Conservation (phyloP, 306 rosid species). For the Calophaca sinica region DNA sequence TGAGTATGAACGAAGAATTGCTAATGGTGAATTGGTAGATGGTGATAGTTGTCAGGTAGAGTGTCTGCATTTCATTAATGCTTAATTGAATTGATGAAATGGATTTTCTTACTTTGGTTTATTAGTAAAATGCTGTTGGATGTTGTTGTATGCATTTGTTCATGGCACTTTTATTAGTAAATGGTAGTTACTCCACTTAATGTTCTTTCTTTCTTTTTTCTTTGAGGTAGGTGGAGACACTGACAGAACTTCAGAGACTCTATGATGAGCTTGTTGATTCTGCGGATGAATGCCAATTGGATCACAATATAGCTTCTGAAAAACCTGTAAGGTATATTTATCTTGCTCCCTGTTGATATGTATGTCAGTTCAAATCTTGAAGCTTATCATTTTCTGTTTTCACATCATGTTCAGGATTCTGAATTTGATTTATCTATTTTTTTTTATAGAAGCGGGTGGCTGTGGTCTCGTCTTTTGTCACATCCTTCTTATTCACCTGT, state of each 20-base stretch:
- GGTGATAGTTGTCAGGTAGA: constrained; percentile 92
- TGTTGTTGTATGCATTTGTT: constrained; percentile 31
- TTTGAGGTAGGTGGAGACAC: constrained; percentile 69
- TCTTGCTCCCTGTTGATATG: constrained; percentile 27
- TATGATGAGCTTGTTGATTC: constrained; percentile 82
- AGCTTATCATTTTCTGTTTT: constrained; percentile 7
- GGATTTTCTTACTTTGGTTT: constrained; percentile 27
- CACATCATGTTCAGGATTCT: constrained; percentile 4
- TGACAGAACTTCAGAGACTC: constrained; percentile 90
- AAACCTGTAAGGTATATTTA: constrained; percentile 73
- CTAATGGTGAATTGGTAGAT: constrained; percentile 77
- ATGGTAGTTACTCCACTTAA: constrained; percentile 11
- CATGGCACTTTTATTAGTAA: constrained; percentile 14
- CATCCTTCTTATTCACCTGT: constrained; percentile 84
- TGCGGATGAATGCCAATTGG: constrained; percentile 75
- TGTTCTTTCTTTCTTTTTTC: constrained; percentile 39
- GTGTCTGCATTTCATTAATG: neutral
- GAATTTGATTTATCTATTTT: constrained; percentile 23
- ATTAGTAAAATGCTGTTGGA: constrained; percentile 30
- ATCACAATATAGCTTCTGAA: constrained; percentile 61
- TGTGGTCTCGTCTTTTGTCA: constrained; percentile 93
- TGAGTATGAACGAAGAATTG: constrained; percentile 91
- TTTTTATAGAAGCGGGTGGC: constrained; percentile 83
- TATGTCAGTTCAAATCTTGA: constrained; percentile 40
- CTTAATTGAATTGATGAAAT: constrained; percentile 32